A percentile compares a stretch with the other conserved stretches of the same genome.
phyloP scores from a whole-genome alignment of 129 eudicot genomes.

The Smallanthus sonchifolius region DNA sequence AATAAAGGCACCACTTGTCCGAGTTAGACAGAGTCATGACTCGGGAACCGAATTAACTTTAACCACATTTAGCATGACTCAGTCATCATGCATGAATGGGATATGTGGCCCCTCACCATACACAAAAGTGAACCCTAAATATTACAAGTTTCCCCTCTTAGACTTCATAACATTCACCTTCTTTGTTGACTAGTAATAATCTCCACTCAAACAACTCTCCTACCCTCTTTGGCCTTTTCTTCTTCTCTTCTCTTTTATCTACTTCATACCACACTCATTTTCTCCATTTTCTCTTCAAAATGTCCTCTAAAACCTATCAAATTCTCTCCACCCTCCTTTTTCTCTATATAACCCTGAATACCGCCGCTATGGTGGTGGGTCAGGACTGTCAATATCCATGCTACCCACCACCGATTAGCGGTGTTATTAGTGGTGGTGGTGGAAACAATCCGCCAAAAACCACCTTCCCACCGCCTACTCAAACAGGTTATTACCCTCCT shows the following conservation, averaged over 20 bases:
- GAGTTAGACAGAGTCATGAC: constrained; percentile 20
- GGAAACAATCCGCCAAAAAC: constrained; percentile 44
- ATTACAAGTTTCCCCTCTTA: constrained; percentile 11
- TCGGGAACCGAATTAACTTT: constrained; percentile 18
- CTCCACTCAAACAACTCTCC: constrained; percentile 32
- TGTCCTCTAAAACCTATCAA: constrained; percentile 34
- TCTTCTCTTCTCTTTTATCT: constrained; percentile 9
- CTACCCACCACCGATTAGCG: constrained; percentile 62
- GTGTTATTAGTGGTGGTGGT: constrained; percentile 15
- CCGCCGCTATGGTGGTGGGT: constrained; percentile 21
- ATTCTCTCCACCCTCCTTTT: constrained; percentile 36
- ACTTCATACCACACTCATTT: constrained; percentile 25
- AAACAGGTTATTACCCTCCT: constrained; percentile 27
- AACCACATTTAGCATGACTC: constrained; percentile 12
- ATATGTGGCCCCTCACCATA: constrained; percentile 33
- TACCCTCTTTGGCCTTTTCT: constrained; percentile 39
- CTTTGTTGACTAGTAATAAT: constrained; percentile 22
- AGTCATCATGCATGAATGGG: constrained; percentile 26
- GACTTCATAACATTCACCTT: constrained; percentile 12
- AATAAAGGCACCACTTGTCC: constrained; percentile 3
- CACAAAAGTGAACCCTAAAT: constrained; percentile 22
- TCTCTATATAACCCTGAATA: constrained; percentile 15
- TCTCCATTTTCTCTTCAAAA: constrained; percentile 20
- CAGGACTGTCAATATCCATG: constrained; percentile 80
- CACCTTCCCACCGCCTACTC: constrained; percentile 38